Conservation (phyloP, 2,329 filamentous ascomycete genomes). For the Tothia fuscella region DNA sequence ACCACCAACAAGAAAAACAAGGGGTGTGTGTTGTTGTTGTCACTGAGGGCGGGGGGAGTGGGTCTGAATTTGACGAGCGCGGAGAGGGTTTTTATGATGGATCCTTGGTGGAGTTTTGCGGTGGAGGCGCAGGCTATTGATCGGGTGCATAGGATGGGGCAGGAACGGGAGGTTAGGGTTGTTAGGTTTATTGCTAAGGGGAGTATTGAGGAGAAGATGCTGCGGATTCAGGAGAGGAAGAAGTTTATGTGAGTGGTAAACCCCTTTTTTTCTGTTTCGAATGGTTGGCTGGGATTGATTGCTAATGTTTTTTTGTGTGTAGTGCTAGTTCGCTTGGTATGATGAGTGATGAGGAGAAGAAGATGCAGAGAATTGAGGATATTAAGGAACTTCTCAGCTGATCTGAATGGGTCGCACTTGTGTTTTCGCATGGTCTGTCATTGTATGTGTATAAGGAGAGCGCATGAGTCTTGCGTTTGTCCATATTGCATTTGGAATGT, state of each 20-base stretch:
- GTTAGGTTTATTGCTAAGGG: conserved; percentile 78
- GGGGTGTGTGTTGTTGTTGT: conserved; percentile 69
- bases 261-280: neutral
- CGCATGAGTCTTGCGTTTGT: too few species aligned
- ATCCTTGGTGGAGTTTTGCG: conserved; percentile 98
- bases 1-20: conserved; percentile 27
- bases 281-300: too few species aligned
- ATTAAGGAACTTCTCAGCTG: conserved; percentile 76
- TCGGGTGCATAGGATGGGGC: conserved; percentile 93
- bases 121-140: conserved; percentile 96
- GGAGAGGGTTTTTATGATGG: conserved; percentile 94
- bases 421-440: too few species aligned
- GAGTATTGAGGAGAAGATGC: conserved; percentile 91
- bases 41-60: conserved; percentile 80
- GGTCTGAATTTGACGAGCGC: conserved; percentile 87
- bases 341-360: conserved; percentile 91
- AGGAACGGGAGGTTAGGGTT: conserved; percentile 74
- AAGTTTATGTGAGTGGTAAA: conserved; percentile 69
- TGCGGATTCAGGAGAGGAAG: conserved; percentile 86
- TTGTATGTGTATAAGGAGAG: too few species aligned
- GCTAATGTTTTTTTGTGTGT: conserved; percentile 21
- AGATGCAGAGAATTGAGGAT: conserved; percentile 79
- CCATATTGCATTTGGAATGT: too few species aligned
- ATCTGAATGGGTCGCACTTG: too few species aligned
- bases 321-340: conserved; percentile 91